Evolutionary conservation across 345 rosid genomes (phyloP).

Genomic region (Eucalyptus victrix): DNA sequence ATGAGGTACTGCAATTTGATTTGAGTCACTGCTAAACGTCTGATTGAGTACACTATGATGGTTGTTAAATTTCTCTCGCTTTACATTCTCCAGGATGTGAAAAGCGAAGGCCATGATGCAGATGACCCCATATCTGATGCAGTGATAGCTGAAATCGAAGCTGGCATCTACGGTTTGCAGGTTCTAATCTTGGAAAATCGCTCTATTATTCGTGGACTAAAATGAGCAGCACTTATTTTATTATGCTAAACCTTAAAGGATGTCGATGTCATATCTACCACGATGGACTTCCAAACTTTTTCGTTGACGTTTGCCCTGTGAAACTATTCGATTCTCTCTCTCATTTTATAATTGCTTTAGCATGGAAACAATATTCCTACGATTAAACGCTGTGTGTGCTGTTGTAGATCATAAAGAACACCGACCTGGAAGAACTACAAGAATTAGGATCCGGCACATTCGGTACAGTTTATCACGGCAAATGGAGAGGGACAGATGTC

Average conservation of each 20-base stretch:
- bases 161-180: constrained; percentile 74
- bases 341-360: background rate
- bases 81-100: constrained; percentile 19
- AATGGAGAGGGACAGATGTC: constrained; percentile 97
- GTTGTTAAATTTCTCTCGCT: background rate
- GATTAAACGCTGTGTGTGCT: background rate
- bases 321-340: background rate
- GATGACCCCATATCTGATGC: constrained; percentile 47
- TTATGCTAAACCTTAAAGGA: background rate
- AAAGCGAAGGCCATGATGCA: constrained; percentile 13
- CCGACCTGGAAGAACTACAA: constrained; percentile 69
- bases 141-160: constrained; percentile 61
- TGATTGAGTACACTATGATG: background rate
- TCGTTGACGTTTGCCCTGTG: background rate
- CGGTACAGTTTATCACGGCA: constrained; percentile 84
- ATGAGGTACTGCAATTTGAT: constrained; percentile 29
- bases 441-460: constrained; percentile 94
- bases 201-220: background rate
- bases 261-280: background rate
- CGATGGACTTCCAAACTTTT: background rate
- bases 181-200: background rate
- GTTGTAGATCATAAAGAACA: constrained; percentile 57
- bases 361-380: background rate
- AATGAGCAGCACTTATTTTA: background rate
- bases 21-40: background rate